Percentiles rank a stretch among this genome's conserved stretches.
These are phyloP conservation scores for Wallemia ichthyophaga DNA, from an alignment of 1,284 basidiomycete species.

Conservation along the genomic window DNA sequence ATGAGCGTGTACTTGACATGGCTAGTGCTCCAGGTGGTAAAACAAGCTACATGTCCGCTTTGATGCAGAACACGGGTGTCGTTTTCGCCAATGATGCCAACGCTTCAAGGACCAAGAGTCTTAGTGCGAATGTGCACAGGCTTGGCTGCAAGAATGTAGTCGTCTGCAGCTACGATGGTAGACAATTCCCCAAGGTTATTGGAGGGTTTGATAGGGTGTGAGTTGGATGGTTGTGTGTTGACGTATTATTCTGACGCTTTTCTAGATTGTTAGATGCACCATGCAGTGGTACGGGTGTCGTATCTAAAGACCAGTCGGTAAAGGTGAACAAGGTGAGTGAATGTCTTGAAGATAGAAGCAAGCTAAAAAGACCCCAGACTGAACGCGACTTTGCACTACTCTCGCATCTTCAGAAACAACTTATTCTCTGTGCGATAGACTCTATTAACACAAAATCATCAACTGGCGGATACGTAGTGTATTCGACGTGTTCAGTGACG, in stretches of 20 bases:
- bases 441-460: conserved; percentile 65
- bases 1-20: conserved; percentile 92
- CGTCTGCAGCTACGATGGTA: conserved; percentile 85
- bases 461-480: conserved; percentile 81
- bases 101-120: conserved; percentile 77
- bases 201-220: conserved; percentile 83
- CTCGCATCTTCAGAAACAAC: conserved; percentile 90
- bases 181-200: conserved; percentile 98
- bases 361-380: conserved; percentile 23
- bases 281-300: conserved; percentile 92
- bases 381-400: conserved; percentile 82
- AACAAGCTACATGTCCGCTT: conserved; percentile 78
- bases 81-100: conserved; percentile 97
- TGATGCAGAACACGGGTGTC: conserved; percentile 88
- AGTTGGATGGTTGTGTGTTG: too few relatives aligned
- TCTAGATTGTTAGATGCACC: conserved; percentile 55
- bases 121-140: conserved; percentile 86
- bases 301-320: conserved; percentile 87
- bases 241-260: too few relatives aligned
- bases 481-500: conserved; percentile 94
- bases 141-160: conserved; percentile 96
- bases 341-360: neutral
- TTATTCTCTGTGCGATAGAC: conserved; percentile 93
- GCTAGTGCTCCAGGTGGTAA: conserved; percentile 95
- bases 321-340: conserved; percentile 76